Conservation (phyloP, 23 red algal genomes). For the Cyanidium caldarium region DNA sequence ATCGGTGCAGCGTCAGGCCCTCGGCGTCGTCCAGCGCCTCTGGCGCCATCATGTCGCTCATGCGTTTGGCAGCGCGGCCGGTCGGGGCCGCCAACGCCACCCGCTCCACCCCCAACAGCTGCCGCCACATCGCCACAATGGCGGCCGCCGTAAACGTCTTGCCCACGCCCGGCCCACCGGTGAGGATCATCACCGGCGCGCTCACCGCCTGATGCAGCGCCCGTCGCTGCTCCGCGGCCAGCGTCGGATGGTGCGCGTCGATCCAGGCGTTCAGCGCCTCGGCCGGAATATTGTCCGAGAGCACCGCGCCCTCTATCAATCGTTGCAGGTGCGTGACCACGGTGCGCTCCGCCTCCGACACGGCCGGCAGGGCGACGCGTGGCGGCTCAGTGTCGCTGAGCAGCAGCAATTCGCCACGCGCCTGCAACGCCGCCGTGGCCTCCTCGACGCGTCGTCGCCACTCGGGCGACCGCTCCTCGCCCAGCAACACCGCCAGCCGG, state of each 20-base stretch:
- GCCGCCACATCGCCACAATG: constrained; percentile 15
- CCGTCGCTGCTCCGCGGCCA: background rate
- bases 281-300: background rate
- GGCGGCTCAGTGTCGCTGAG: background rate
- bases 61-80: constrained; percentile 9
- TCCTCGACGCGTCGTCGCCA: background rate
- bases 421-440: background rate
- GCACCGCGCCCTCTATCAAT: background rate
- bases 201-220: background rate
- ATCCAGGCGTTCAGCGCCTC: background rate
- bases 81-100: constrained; percentile 11
- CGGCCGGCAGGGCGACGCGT: background rate
- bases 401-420: background rate
- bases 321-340: background rate
- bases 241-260: background rate
- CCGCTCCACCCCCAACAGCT: background rate
- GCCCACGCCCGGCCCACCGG: constrained; percentile 15
- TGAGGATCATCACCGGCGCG: background rate
- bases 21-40: background rate
- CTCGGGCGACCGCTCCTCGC: background rate
- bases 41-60: background rate
- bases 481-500: background rate
- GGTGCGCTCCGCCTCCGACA: background rate
- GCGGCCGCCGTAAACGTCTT: constrained; percentile 11
- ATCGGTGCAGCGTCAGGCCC: constrained; percentile 6